These are phyloP conservation scores for Primulina eburnea DNA, from an alignment of 257 asterid species.

Conservation along the genomic window DNA sequence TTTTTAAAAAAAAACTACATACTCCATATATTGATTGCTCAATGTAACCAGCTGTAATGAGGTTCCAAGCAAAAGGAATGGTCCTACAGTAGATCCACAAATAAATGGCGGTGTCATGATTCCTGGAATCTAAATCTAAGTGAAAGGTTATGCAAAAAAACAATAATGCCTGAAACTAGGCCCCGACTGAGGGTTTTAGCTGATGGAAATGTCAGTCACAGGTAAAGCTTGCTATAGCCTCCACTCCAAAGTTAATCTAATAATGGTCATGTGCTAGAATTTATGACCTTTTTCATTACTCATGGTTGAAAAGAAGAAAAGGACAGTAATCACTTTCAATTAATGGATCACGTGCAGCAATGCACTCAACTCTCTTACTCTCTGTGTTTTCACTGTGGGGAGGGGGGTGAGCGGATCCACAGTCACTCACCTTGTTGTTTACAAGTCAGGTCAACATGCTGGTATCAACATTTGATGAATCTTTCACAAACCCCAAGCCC, in stretches of 20 bases:
- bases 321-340: not conserved
- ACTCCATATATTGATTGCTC: constrained; percentile 89
- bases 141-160: not conserved
- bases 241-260: not conserved
- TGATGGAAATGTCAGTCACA: not conserved
- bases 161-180: constrained; percentile 11
- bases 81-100: constrained; percentile 53
- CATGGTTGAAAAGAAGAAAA: not conserved
- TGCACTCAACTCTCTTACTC: not conserved
- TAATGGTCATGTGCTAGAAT: not conserved
- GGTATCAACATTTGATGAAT: not conserved
- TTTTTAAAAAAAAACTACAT: constrained; percentile 24
- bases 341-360: not conserved
- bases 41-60: constrained; percentile 81
- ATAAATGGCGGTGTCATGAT: constrained; percentile 8
- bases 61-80: constrained; percentile 96
- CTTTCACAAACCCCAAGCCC: not conserved
- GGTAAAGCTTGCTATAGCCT: constrained; percentile 12
- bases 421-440: no score
- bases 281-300: not conserved
- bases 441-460: no score
- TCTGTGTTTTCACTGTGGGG: not conserved
- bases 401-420: no score
- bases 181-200: no score
- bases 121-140: constrained; percentile 9